phyloP scores from a whole-genome alignment of 306 rosid genomes.

The Senna siamea region DNA sequence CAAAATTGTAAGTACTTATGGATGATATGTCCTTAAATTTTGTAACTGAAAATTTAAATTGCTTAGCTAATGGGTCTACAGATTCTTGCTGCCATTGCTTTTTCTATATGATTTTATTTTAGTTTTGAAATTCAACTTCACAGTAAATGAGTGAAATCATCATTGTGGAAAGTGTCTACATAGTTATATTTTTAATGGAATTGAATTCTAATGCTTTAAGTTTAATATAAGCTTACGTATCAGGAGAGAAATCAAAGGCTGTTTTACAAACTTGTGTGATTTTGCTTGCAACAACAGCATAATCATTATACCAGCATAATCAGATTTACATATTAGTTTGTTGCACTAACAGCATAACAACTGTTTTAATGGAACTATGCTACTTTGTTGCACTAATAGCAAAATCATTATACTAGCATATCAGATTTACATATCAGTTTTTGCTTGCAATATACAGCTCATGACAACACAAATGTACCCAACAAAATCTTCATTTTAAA shows the following conservation, averaged over 20 bases:
- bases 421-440: too few species aligned
- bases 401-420: too few species aligned
- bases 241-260: constrained; percentile 91
- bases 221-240: constrained; percentile 30
- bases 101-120: constrained; percentile 13
- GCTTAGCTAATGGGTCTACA: not conserved
- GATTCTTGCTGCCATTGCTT: not conserved
- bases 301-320: too few species aligned
- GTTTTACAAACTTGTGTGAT: constrained; percentile 74
- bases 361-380: too few species aligned
- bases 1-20: not conserved
- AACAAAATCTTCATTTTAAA: too few species aligned
- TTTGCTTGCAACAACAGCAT: too few species aligned
- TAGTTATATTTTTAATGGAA: constrained; percentile 3
- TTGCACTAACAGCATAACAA: constrained; percentile 44
- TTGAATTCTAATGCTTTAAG: constrained; percentile 21
- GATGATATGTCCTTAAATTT: not conserved
- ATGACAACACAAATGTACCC: too few species aligned
- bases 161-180: not conserved
- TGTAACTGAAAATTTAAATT: not conserved
- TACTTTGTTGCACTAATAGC: constrained; percentile 43
- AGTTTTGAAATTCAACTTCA: constrained; percentile 12
- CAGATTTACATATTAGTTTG: too few species aligned
- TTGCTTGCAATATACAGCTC: too few species aligned
- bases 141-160: not conserved